phyloP scores from a whole-genome alignment of 2,329 filamentous ascomycete species.

The Beauveria sp. region DNA sequence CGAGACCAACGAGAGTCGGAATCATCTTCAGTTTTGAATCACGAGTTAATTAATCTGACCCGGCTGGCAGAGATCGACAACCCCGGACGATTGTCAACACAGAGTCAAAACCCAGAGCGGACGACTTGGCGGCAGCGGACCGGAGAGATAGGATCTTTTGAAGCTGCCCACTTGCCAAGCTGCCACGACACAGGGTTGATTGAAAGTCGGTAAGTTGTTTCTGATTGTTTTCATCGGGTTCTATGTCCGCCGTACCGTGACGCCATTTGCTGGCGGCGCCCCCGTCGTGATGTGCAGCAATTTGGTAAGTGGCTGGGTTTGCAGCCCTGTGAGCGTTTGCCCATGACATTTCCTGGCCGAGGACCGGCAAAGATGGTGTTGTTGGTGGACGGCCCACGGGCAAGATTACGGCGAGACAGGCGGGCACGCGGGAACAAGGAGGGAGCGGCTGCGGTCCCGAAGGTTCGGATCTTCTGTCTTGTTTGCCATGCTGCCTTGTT shows the following conservation, averaged over 20 bases:
- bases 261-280: conserved; percentile 4
- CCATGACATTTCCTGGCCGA: not conserved
- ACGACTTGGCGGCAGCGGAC: not conserved
- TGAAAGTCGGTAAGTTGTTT: conserved; percentile 1
- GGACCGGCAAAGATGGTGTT: too few species aligned
- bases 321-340: conserved; percentile 7
- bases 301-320: conserved; percentile 7
- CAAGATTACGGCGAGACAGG: not conserved
- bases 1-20: not conserved
- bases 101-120: not conserved
- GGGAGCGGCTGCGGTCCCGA: not conserved
- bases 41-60: not conserved
- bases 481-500: not conserved
- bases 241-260: not conserved
- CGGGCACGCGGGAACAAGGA: not conserved
- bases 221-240: conserved; percentile 2
- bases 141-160: not conserved
- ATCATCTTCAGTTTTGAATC: not conserved
- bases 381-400: not conserved
- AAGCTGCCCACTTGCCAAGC: not conserved
- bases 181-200: not conserved
- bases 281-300: conserved; percentile 3
- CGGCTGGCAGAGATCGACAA: not conserved
- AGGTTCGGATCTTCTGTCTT: not conserved
- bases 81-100: not conserved